phyloP scores from a whole-genome alignment of 2,329 filamentous ascomycete genomes.

The Cladosporium oxysporum region DNA sequence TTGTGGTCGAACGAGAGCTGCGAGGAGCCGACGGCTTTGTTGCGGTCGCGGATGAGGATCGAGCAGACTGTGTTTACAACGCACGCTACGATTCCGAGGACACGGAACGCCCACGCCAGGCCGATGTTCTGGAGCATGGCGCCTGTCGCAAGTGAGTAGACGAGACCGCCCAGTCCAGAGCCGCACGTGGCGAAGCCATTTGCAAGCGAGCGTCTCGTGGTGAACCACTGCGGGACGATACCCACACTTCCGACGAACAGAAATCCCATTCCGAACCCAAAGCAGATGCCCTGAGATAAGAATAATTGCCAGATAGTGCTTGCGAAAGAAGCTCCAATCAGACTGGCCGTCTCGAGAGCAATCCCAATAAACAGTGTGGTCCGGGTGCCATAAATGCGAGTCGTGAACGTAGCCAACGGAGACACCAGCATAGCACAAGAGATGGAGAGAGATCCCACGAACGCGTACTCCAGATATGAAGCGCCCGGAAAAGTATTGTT shows the following conservation, averaged over 20 bases:
- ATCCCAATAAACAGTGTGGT: slow-evolving; percentile 65
- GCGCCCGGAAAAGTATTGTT: slow-evolving; percentile 64
- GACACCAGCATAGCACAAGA: slow-evolving; percentile 67
- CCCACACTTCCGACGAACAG: slow-evolving; percentile 69
- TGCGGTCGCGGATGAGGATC: slow-evolving; percentile 68
- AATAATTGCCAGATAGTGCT: slow-evolving; percentile 73
- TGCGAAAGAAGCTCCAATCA: slow-evolving; percentile 72
- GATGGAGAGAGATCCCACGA: slow-evolving; percentile 72
- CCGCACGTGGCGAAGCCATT: slow-evolving; percentile 70
- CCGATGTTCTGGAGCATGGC: slow-evolving; percentile 67
- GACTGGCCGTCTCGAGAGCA: slow-evolving; percentile 62
- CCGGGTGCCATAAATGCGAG: slow-evolving; percentile 64
- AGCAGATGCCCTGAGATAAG: slow-evolving; percentile 71
- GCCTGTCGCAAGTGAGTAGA: slow-evolving; percentile 67
- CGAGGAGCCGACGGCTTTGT: slow-evolving; percentile 67
- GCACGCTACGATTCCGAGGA: slow-evolving; percentile 64
- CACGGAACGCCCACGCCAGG: slow-evolving; percentile 66
- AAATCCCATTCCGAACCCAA: slow-evolving; percentile 78
- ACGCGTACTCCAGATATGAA: slow-evolving; percentile 69
- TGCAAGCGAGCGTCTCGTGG: slow-evolving; percentile 65
- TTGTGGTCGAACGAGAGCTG: slow-evolving; percentile 66
- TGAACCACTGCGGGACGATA: slow-evolving; percentile 75
- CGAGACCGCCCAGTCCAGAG: slow-evolving; percentile 71
- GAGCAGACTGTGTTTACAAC: slow-evolving; percentile 65
- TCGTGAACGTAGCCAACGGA: slow-evolving; percentile 64